phyloP scores from a whole-genome alignment of 2,329 filamentous ascomycete genomes.

The Fusarium redolens region DNA sequence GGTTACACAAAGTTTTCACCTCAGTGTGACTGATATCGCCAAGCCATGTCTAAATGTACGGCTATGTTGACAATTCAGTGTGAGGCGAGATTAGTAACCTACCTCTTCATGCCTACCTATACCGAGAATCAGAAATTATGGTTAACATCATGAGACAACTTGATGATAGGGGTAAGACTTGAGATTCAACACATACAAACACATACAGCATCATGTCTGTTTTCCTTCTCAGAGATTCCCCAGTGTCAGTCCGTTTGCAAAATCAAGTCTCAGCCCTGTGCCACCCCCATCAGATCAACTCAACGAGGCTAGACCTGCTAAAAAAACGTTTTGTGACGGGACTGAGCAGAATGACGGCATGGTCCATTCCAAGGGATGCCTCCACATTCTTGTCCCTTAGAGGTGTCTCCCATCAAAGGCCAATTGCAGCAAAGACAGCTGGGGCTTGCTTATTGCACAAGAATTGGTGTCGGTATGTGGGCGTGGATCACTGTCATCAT shows the following conservation, averaged over 20 bases:
- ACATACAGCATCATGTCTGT: neutral
- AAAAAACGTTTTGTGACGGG: slow-evolving; percentile 8
- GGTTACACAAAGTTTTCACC: neutral
- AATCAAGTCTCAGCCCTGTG: slow-evolving; percentile 24
- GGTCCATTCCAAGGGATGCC: slow-evolving; percentile 17
- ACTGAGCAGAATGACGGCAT: slow-evolving; percentile 19
- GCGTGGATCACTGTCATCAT: slow-evolving; percentile 9
- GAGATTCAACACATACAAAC: neutral
- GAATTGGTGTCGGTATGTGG: neutral
- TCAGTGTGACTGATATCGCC: neutral
- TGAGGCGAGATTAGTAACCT: neutral
- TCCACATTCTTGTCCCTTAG: slow-evolving; percentile 13
- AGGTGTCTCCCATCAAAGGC: neutral
- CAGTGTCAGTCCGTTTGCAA: slow-evolving; percentile 9
- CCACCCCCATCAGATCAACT: neutral
- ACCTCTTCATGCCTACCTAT: neutral
- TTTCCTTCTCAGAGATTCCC: neutral
- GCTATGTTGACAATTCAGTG: neutral
- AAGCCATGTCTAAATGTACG: neutral
- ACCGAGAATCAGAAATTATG: neutral
- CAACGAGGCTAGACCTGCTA: neutral
- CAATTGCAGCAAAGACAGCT: neutral
- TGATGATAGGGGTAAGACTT: neutral
- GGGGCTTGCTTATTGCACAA: neutral
- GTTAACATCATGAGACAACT: neutral